Evolutionary conservation across 2,329 filamentous ascomycete species (phyloP), one percentile per base, ranked within the genome.

Genomic region (Aspergillus fumigatiaffinis): DNA sequence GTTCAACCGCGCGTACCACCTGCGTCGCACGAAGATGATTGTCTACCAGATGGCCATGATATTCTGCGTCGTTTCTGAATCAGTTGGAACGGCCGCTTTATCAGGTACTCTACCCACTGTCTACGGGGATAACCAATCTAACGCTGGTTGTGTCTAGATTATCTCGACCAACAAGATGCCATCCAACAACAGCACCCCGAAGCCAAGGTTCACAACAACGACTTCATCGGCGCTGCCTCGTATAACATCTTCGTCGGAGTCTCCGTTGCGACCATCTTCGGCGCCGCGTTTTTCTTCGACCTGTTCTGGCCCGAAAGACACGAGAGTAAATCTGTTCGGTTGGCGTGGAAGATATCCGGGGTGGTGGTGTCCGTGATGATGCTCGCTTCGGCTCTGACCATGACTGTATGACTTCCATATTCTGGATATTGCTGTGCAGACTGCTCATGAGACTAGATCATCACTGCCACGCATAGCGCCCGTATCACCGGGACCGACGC

Each of bases 21-120:
- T 83, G 3, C 80, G 83, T 47, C 76, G 80, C 21, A 82, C 80
- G 8, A 85, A 84, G 63, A 84, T 86, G 75, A 79, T 84, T 59
- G 77, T 85, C 55, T 86, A 86, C 65, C 83, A 85, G 66, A 72
- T 79, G 55, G 82, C 83, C 59, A 81, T 85, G 80, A 83, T 85
- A 51, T 74, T 80, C 59, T 82, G 80, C 60, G 81, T 84, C 14
- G 76, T 81, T 26, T 83, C 81, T 2, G 82, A 85, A 64, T 82
- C 80, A 3, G 71, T 85, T 4, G 83, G 82, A 3, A 85, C 82
- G 1, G 80, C 80, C 3, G 80, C 79, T 3, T 66, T 85, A 23
- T 81, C 80, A 58, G 79, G 82, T 84, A 73, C 46, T 67, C 62
- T 25, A 41, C 23, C 2, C 8, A 20, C 3, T 9, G 17, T 1